phyloP scores from a whole-genome alignment of 768 basidiomycete genomes.

The Amanita brunnescens region DNA sequence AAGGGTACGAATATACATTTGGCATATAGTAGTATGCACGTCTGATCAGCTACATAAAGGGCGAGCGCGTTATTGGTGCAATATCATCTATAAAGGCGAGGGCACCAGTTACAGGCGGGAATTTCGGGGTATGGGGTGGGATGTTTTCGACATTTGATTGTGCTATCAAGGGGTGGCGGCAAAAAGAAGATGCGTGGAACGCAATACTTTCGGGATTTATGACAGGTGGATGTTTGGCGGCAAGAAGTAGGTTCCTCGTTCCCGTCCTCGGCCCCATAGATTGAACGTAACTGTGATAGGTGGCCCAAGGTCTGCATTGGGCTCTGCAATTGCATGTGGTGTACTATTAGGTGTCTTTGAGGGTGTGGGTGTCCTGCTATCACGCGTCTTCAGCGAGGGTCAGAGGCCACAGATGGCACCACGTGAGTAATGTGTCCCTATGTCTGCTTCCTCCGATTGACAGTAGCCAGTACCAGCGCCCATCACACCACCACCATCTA shows the following conservation, averaged over 20 bases:
- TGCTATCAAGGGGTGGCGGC: slow-evolving; percentile 91
- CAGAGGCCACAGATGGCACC: slow-evolving; percentile 75
- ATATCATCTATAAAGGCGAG: slow-evolving; percentile 96
- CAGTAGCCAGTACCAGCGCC: slow-evolving; percentile 39
- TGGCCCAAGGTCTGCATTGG: slow-evolving; percentile 85
- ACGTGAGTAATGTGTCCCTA: slow-evolving; percentile 37
- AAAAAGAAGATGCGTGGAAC: slow-evolving; percentile 99
- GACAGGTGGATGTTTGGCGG: slow-evolving; percentile 94
- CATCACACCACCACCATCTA: slow-evolving; percentile 38
- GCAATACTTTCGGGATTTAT: slow-evolving; percentile 97
- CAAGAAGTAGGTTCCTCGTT: slow-evolving; percentile 66
- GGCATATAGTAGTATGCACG: background rate
- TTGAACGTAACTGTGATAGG: slow-evolving; percentile 35
- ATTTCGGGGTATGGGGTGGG: slow-evolving; percentile 94
- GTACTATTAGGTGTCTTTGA: slow-evolving; percentile 92
- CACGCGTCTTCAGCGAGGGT: slow-evolving; percentile 79
- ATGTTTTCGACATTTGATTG: slow-evolving; percentile 99
- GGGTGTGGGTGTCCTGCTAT: slow-evolving; percentile 90
- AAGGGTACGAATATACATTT: slow-evolving; percentile 45
- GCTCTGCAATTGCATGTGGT: slow-evolving; percentile 93
- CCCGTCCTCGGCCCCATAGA: background rate
- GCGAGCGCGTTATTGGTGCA: slow-evolving; percentile 90
- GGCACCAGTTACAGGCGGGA: slow-evolving; percentile 96
- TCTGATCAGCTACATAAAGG: slow-evolving; percentile 36
- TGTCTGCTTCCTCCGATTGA: slow-evolving; percentile 8